Evolutionary conservation across 176 grass and related monocot genomes (phyloP).

Genomic region (Avena insularis): DNA sequence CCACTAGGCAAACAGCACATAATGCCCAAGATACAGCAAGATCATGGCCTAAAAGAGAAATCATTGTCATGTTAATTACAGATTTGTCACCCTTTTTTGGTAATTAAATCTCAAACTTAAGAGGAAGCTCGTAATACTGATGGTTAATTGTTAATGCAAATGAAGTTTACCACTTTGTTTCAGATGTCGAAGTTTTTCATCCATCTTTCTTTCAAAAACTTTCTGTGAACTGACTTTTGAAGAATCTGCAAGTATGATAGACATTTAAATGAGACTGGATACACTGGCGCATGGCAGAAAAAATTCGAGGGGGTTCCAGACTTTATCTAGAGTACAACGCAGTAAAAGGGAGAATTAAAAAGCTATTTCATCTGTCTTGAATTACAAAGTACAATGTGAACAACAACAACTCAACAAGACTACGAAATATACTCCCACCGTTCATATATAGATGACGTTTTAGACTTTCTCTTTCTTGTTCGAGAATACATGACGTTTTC

Average conservation of each 20-base stretch:
- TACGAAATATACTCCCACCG: constrained; percentile 5
- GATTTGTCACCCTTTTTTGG: background rate
- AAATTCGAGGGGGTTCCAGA: background rate
- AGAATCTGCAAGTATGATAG: constrained; percentile 65
- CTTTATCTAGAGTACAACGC: background rate
- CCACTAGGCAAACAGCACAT: constrained; percentile 86
- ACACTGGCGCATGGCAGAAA: background rate
- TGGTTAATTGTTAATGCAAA: constrained; percentile 29
- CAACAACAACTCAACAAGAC: background rate
- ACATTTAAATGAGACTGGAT: constrained; percentile 39
- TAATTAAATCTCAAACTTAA: constrained; percentile 31
- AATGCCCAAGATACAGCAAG: constrained; percentile 98
- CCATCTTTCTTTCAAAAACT: constrained; percentile 88
- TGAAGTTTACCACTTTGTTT: constrained; percentile 84
- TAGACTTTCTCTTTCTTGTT: background rate
- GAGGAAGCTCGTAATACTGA: constrained; percentile 30
- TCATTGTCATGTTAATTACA: constrained; percentile 13
- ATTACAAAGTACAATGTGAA: constrained; percentile 30
- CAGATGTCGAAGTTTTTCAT: constrained; percentile 78
- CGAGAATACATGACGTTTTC: background rate
- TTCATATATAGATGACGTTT: background rate
- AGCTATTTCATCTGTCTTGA: constrained; percentile 2
- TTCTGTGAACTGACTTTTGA: constrained; percentile 59
- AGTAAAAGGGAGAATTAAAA: background rate
- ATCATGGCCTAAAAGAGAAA: constrained; percentile 75